Evolutionary conservation across 345 rosid genomes (phyloP).

Genomic region (Gossypium sturtianum): DNA sequence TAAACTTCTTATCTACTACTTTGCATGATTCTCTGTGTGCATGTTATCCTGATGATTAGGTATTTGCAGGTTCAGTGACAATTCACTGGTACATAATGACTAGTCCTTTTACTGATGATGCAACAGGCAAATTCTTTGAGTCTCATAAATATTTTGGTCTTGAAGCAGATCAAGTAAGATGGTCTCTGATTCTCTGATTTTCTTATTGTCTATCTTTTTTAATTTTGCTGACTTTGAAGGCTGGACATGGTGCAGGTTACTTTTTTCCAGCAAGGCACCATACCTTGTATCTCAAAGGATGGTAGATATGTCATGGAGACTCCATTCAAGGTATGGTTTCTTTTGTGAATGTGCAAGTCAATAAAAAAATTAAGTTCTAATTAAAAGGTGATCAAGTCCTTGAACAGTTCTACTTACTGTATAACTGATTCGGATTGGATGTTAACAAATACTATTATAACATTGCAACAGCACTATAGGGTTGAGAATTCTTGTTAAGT

Average conservation of each 20-base stretch:
- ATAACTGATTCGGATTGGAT: not conserved
- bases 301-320: constrained; percentile 92
- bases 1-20: constrained; percentile 27
- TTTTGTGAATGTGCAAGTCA: not conserved
- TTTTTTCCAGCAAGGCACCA: constrained; percentile 94
- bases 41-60: constrained; percentile 11
- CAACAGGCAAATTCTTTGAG: constrained; percentile 72
- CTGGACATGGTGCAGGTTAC: constrained; percentile 53
- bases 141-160: constrained; percentile 84
- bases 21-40: constrained; percentile 6
- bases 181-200: constrained; percentile 12
- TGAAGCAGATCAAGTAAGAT: constrained; percentile 78
- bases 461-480: not conserved
- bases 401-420: not conserved
- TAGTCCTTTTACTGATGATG: constrained; percentile 90
- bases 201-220: not conserved
- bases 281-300: constrained; percentile 82
- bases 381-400: not conserved
- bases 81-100: constrained; percentile 99
- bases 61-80: constrained; percentile 45
- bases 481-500: not conserved
- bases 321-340: constrained; percentile 66
- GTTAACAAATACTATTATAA: not conserved
- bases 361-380: not conserved
- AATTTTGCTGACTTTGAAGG: constrained; percentile 11